Percentiles rank a stretch among this genome's conserved stretches.
These are phyloP conservation scores for Olyra latifolia DNA, from an alignment of 176 grass and related monocot genomes.

Conservation along the genomic window DNA sequence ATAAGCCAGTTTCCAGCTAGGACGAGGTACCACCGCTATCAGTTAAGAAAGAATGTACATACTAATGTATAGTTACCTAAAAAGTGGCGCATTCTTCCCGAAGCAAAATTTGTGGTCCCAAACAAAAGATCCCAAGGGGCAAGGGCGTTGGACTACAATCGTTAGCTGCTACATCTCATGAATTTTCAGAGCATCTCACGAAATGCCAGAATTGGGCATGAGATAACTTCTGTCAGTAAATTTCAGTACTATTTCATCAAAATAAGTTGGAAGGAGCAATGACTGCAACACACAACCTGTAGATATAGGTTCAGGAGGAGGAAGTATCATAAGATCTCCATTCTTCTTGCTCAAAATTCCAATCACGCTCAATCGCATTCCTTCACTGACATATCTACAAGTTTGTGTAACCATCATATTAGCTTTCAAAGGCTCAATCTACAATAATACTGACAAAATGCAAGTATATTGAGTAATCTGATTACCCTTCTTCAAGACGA, in stretches of 20 bases:
- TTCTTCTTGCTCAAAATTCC: conserved; percentile 87
- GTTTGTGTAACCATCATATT: conserved; percentile 18
- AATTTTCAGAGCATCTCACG: conserved; percentile 33
- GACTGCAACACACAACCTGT: conserved; percentile 64
- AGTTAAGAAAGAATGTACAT: conserved; percentile 32
- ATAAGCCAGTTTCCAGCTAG: not conserved
- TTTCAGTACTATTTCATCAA: conserved; percentile 78
- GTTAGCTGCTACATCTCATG: conserved; percentile 46
- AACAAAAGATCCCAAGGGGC: conserved; percentile 26
- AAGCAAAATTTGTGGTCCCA: conserved; percentile 27
- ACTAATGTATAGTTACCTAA: conserved; percentile 24
- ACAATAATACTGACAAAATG: conserved; percentile 4
- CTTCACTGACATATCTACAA: conserved; percentile 80
- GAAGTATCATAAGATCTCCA: conserved; percentile 57
- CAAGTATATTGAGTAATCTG: conserved; percentile 3
- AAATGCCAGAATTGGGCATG: conserved; percentile 42
- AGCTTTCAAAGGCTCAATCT: not conserved
- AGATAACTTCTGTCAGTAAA: conserved; percentile 49
- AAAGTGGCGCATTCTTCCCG: conserved; percentile 11
- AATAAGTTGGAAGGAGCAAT: conserved; percentile 78
- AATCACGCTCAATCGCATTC: conserved; percentile 66
- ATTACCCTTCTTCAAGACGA: conserved; percentile 89
- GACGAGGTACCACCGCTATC: not conserved
- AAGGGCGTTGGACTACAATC: conserved; percentile 23
- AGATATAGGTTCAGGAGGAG: conserved; percentile 65